Evolutionary conservation across 2,329 filamentous ascomycete genomes (phyloP).

Genomic region (Fusarium metavorans): DNA sequence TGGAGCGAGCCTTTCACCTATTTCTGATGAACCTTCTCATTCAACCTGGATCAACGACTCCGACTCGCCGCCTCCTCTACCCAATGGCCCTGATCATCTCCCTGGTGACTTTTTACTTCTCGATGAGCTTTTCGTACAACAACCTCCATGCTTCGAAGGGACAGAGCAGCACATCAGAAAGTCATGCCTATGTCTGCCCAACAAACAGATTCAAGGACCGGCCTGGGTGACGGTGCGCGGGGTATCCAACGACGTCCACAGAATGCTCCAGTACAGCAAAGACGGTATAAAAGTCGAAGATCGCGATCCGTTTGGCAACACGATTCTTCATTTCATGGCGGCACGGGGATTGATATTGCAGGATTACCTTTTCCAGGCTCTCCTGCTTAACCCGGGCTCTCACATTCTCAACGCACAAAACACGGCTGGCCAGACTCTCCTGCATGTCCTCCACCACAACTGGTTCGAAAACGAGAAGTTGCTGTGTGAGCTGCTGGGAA

Average conservation of each 20-base stretch:
- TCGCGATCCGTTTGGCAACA: constrained; percentile 61
- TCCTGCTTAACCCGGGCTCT: constrained; percentile 31
- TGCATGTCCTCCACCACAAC: constrained; percentile 55
- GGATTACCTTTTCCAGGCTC: constrained; percentile 45
- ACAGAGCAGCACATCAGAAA: constrained; percentile 39
- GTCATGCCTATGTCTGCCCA: constrained; percentile 48
- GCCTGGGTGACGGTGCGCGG: constrained; percentile 49
- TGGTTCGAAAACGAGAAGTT: constrained; percentile 49
- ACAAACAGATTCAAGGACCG: constrained; percentile 37
- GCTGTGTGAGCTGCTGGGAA: constrained; percentile 46
- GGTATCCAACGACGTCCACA: constrained; percentile 28
- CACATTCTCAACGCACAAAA: constrained; percentile 51
- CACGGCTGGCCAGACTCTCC: constrained; percentile 61
- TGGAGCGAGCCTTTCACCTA: constrained; percentile 39
- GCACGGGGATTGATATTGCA: constrained; percentile 45
- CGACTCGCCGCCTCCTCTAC: constrained; percentile 38
- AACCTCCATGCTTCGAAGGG: constrained; percentile 35
- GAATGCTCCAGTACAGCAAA: constrained; percentile 23
- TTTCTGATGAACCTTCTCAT: constrained; percentile 34
- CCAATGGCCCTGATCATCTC: constrained; percentile 49
- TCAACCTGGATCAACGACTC: constrained; percentile 47
- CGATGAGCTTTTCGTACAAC: constrained; percentile 27
- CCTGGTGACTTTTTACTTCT: constrained; percentile 64
- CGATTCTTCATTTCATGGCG: constrained; percentile 60
- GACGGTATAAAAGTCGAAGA: constrained; percentile 21